Percentiles rank a stretch among this genome's conserved stretches.
Evolutionary conservation across 345 rosid species (phyloP).

Genomic region (Fremontodendron californicum): DNA sequence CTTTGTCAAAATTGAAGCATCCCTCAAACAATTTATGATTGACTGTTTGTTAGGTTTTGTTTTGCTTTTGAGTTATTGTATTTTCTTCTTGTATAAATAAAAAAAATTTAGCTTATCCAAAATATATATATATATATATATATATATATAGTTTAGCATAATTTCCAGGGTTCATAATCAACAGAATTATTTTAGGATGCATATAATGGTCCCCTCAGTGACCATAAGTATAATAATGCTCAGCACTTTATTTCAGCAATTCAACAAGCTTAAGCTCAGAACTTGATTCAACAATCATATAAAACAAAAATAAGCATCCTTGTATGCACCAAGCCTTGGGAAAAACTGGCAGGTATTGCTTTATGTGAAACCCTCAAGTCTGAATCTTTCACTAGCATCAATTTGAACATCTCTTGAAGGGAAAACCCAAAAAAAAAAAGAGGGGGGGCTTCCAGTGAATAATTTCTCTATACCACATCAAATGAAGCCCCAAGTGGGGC

Average conservation of each 20-base stretch:
- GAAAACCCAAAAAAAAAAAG: neutral
- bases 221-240: neutral
- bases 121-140: too few relatives aligned
- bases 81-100: too few relatives aligned
- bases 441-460: constrained; percentile 11
- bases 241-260: neutral
- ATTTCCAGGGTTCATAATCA: neutral
- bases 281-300: neutral
- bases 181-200: neutral
- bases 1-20: too few relatives aligned
- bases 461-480: neutral
- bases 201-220: neutral
- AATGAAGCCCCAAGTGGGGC: neutral
- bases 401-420: constrained; percentile 9
- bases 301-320: neutral
- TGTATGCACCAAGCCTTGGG: neutral
- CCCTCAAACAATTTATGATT: too few relatives aligned
- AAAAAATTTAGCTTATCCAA: too few relatives aligned
- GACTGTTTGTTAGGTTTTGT: too few relatives aligned
- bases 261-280: neutral
- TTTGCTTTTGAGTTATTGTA: too few relatives aligned
- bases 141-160: neutral
- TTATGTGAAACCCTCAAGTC: neutral
- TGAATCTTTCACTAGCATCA: constrained; percentile 16
- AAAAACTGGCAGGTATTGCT: neutral